Evolutionary conservation across 495 filamentous ascomycete species (phyloP).

Genomic region (Penicillium angulare): DNA sequence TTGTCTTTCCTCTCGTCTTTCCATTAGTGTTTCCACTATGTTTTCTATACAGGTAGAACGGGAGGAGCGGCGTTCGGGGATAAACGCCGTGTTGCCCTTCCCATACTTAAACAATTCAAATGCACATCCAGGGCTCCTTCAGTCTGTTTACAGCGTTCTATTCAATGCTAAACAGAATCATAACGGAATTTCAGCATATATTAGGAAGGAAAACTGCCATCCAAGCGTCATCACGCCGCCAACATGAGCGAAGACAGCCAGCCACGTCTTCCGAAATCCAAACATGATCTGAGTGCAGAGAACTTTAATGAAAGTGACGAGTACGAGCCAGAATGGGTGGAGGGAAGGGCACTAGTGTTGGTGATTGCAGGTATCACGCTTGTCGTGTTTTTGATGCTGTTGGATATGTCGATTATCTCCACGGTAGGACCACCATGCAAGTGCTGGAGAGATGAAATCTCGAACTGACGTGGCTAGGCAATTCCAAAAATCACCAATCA

Average conservation of each 20-base stretch:
- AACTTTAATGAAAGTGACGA: not conserved
- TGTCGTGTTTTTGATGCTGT: not conserved
- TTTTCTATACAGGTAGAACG: not conserved
- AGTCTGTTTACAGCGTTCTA: not conserved
- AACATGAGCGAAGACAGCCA: not conserved
- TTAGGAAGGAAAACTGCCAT: not conserved
- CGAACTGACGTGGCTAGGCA: not conserved
- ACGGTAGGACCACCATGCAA: not conserved
- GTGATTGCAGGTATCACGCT: not conserved
- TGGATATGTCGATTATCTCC: not conserved
- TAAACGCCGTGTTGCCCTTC: not conserved
- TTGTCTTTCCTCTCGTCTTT: too few species aligned
- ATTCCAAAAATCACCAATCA: conserved; percentile 1
- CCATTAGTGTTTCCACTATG: too few species aligned
- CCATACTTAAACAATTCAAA: not conserved
- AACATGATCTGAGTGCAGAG: not conserved
- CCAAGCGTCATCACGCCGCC: not conserved
- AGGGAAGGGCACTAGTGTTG: not conserved
- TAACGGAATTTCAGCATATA: not conserved
- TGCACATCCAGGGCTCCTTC: not conserved
- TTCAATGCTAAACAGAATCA: not conserved
- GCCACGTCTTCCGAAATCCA: not conserved
- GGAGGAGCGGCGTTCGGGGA: not conserved
- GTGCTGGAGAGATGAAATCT: not conserved
- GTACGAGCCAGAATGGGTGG: not conserved